Conservation (phyloP, 176 grass and related monocot genomes). For the Oryza rufipogon region DNA sequence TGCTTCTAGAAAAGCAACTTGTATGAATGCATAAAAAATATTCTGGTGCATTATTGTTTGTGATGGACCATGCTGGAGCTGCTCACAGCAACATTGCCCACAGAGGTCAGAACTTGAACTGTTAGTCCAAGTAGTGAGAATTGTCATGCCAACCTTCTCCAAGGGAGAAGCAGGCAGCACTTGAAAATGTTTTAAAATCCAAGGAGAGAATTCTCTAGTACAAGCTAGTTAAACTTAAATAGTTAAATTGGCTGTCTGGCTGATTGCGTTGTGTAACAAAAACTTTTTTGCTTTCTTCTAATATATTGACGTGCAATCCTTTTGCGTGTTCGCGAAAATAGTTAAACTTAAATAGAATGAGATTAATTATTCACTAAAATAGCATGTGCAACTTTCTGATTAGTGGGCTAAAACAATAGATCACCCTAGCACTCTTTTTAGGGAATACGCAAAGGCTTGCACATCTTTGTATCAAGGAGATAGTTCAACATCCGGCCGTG, state of each 20-base stretch:
- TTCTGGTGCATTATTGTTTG: constrained; percentile 25
- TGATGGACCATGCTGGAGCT: constrained; percentile 3
- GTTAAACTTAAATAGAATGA: not conserved
- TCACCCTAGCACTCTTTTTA: too few species aligned
- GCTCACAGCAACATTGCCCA: not conserved
- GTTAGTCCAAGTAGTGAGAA: not conserved
- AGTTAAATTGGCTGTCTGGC: too few species aligned
- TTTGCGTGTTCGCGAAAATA: too few species aligned
- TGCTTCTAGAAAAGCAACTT: not conserved
- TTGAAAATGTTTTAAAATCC: not conserved
- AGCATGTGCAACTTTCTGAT: not conserved
- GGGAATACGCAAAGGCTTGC: too few species aligned
- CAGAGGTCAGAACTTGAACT: constrained; percentile 32
- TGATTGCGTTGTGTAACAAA: too few species aligned
- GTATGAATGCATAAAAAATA: not conserved
- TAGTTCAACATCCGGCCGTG: too few species aligned
- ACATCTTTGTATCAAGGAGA: too few species aligned
- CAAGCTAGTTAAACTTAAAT: not conserved
- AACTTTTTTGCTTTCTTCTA: too few species aligned
- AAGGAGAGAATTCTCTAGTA: not conserved
- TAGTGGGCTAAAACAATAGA: not conserved
- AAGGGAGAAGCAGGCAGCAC: not conserved
- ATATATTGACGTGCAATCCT: too few species aligned
- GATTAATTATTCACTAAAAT: constrained; percentile 10
- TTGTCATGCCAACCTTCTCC: constrained; percentile 10